Base-by-base conservation (phyloP, 805 yeast genomes). In the Ogataea thermomethanolica region DNA sequence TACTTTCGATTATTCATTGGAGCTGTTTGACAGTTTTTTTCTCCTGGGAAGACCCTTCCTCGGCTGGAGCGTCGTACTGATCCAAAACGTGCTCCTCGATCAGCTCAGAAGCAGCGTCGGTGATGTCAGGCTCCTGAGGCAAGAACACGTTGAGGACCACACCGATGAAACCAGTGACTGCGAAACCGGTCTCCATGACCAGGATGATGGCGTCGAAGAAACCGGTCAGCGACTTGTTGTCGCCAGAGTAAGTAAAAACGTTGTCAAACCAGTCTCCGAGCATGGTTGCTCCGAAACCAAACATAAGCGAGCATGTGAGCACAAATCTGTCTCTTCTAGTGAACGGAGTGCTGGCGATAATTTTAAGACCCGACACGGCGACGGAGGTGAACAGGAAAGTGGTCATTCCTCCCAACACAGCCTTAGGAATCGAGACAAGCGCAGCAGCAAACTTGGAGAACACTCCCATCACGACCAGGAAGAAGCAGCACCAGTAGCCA, bases 361-460 rank as follows among this genome's bases (percentile, higher is more conserved):
- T 73, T 59, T 68, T 74, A 35, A 76, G 62, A 58, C 80, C 81
- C n/a, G 79, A 74, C 22, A 76, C 76, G 1, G 79, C 77, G 32
- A 76, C 80, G 12, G 79, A 70, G 20, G 76, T 70, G 64, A 74
- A 75, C 36, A 75, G 60, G 63, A 75, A 75, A 10, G 79, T 57
- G 21, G 81, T 74, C 95, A 88, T 86, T 49, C 96, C 96, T 48
- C 96, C 96, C 42, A 89, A 70, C 23, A 82, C 86, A 1, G 93
- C 71, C 41, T 70, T 72, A 29, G 95, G 95, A 55, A 85, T 86
- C 25, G 95, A 73, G 22, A 83, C 87, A 44, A 89, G 71, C n/a
- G 95, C 89, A 35, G 93, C 95, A 27, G 90, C 89, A 59, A 86
- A 86, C 63, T 86, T 85, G 44, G 95, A 73, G 59, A 89, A 84